Conservation (phyloP, 257 asterid genomes). For the Solanum paucissectum region DNA sequence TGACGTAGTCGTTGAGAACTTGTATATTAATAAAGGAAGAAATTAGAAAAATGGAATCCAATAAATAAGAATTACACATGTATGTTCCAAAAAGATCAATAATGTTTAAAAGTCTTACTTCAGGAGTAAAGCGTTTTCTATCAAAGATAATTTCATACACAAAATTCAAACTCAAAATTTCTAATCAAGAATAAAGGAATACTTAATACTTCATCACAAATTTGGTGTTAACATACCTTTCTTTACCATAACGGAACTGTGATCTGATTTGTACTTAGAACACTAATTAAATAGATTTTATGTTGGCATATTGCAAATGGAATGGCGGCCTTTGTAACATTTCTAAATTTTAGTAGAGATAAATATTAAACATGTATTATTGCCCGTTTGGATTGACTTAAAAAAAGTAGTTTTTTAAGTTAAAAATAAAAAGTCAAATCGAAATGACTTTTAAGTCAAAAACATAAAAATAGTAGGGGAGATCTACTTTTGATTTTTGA, state of each 20-base stretch:
- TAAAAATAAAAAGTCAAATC: too few species aligned
- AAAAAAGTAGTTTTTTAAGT: too few species aligned
- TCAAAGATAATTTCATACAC: not conserved
- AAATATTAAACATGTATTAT: not conserved
- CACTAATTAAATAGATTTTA: not conserved
- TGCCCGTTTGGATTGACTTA: too few species aligned
- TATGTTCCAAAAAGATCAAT: not conserved
- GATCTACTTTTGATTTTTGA: too few species aligned
- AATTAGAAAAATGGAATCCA: not conserved
- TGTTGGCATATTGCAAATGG: not conserved
- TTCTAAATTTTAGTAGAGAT: not conserved
- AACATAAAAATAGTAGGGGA: too few species aligned
- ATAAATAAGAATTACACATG: not conserved
- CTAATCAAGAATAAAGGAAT: not conserved
- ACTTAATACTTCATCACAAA: too few species aligned
- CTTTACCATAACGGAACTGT: not conserved
- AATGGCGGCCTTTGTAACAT: not conserved
- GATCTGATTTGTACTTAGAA: not conserved
- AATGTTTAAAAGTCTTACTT: not conserved
- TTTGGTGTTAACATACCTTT: not conserved
- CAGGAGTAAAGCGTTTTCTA: accelerated
- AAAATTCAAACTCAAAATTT: accelerated
- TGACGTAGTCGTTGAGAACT: not conserved
- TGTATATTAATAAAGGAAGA: not conserved
- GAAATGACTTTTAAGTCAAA: too few species aligned